Conservation (phyloP, 345 rosid genomes). For the Turritis glabra region DNA sequence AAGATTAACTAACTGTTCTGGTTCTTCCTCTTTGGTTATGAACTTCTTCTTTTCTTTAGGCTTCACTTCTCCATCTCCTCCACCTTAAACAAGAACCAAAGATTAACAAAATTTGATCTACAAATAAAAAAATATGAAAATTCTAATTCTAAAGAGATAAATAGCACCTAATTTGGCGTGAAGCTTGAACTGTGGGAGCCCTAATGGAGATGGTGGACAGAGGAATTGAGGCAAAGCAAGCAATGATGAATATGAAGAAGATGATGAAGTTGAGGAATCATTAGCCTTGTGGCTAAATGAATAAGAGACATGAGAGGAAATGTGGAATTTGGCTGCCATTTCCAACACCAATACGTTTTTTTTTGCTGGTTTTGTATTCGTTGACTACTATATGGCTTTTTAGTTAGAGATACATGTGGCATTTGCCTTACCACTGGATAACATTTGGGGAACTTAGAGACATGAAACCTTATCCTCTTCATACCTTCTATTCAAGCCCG, state of each 20-base stretch:
- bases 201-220: slow-evolving; percentile 28
- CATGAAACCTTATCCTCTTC: slow-evolving; percentile 26
- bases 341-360: slow-evolving; percentile 22
- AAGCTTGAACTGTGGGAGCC: slow-evolving; percentile 49
- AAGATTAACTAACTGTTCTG: slow-evolving; percentile 56
- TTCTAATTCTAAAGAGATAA: background rate
- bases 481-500: background rate
- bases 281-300: slow-evolving; percentile 30
- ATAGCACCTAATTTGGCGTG: slow-evolving; percentile 56
- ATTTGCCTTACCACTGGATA: slow-evolving; percentile 11
- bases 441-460: slow-evolving; percentile 2
- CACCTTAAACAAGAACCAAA: slow-evolving; percentile 43
- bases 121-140: background rate
- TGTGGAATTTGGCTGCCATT: slow-evolving; percentile 58
- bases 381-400: slow-evolving; percentile 14
- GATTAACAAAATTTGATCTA: background rate
- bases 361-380: background rate
- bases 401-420: slow-evolving; percentile 19
- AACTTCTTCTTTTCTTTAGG: slow-evolving; percentile 78
- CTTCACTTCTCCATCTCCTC: slow-evolving; percentile 71
- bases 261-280: slow-evolving; percentile 31
- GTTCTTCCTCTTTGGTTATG: slow-evolving; percentile 89
- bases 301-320: slow-evolving; percentile 40
- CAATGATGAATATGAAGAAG: slow-evolving; percentile 33
- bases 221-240: slow-evolving; percentile 25